A percentile compares a stretch with the other conserved stretches of the same genome.
These are phyloP conservation scores for Candida glucosophila DNA, from an alignment of 1,139 yeast species.

Conservation along the genomic window DNA sequence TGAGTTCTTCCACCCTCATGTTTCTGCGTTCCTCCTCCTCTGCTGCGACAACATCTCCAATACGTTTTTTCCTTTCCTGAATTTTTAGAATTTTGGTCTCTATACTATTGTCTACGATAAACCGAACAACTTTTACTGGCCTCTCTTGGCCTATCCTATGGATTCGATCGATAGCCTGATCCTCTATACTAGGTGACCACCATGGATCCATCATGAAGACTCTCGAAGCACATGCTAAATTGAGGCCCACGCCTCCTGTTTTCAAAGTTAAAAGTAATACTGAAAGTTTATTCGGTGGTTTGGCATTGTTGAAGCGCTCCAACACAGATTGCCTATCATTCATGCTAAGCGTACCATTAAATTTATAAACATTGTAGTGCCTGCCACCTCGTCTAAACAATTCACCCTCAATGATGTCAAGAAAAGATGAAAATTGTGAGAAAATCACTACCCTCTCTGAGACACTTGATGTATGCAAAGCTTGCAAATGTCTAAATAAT, in stretches of 20 bases:
- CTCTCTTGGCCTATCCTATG: constrained; percentile 84
- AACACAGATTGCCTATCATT: constrained; percentile 59
- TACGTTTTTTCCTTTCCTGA: constrained; percentile 76
- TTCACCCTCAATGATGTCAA: constrained; percentile 68
- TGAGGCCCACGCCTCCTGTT: constrained; percentile 95
- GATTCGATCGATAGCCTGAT: constrained; percentile 90
- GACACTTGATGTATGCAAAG: constrained; percentile 44
- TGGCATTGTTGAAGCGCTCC: constrained; percentile 43
- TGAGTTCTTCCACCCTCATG: constrained; percentile 74
- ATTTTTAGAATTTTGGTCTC: constrained; percentile 85
- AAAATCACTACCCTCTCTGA: constrained; percentile 78
- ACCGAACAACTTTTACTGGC: constrained; percentile 67
- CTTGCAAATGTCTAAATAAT: constrained; percentile 49
- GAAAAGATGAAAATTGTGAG: constrained; percentile 80
- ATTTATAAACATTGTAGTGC: constrained; percentile 44
- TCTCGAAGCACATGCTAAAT: constrained; percentile 74
- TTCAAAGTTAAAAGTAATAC: constrained; percentile 69
- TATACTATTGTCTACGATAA: constrained; percentile 76
- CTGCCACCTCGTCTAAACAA: constrained; percentile 31
- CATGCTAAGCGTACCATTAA: constrained; percentile 74
- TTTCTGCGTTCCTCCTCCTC: constrained; percentile 70
- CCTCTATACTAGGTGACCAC: constrained; percentile 95
- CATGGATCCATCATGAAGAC: constrained; percentile 97
- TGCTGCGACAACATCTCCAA: constrained; percentile 79
- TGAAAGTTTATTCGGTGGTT: constrained; percentile 27